Conservation (phyloP, 2,329 filamentous ascomycete genomes). For the Cercospora sp. region DNA sequence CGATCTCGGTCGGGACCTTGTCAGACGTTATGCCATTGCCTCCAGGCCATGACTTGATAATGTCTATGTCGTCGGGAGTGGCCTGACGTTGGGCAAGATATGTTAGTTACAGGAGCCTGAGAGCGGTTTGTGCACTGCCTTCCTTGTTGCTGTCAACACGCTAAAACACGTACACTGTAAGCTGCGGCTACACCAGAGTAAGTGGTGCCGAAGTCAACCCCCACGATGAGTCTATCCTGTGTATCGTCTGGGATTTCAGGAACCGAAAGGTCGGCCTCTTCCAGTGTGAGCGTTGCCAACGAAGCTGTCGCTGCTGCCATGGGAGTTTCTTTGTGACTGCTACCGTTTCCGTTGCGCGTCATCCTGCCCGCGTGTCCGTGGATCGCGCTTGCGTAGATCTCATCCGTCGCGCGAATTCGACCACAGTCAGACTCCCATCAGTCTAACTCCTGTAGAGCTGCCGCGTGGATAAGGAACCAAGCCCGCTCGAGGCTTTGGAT, state of each 20-base stretch:
- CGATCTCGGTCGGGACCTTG: conserved; percentile 79
- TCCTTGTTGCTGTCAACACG: not conserved
- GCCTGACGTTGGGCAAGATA: conserved; percentile 5
- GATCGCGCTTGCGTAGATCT: conserved; percentile 2
- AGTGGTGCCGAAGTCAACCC: conserved; percentile 82
- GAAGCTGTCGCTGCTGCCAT: conserved; percentile 10
- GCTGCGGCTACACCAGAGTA: conserved; percentile 67
- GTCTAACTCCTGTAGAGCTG: not conserved
- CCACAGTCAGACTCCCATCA: not conserved
- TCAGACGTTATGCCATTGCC: conserved; percentile 85
- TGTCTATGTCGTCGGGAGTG: conserved; percentile 76
- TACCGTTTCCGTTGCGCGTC: conserved; percentile 20
- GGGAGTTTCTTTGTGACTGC: conserved; percentile 16
- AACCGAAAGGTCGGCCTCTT: conserved; percentile 14
- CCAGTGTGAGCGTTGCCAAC: conserved; percentile 19
- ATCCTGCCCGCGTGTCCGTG: conserved; percentile 10
- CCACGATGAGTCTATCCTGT: conserved; percentile 68
- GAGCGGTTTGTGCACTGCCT: not conserved
- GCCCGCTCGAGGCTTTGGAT: conserved; percentile 5
- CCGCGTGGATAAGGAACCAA: not conserved
- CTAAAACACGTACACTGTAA: conserved; percentile 28
- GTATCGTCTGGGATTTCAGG: conserved; percentile 7
- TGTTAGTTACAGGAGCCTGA: not conserved
- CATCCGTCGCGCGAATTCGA: not conserved
- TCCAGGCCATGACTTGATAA: conserved; percentile 81